Evolutionary conservation across 176 grass and related monocot genomes (phyloP).

Genomic region (Ampelocalamus luodianensis): DNA sequence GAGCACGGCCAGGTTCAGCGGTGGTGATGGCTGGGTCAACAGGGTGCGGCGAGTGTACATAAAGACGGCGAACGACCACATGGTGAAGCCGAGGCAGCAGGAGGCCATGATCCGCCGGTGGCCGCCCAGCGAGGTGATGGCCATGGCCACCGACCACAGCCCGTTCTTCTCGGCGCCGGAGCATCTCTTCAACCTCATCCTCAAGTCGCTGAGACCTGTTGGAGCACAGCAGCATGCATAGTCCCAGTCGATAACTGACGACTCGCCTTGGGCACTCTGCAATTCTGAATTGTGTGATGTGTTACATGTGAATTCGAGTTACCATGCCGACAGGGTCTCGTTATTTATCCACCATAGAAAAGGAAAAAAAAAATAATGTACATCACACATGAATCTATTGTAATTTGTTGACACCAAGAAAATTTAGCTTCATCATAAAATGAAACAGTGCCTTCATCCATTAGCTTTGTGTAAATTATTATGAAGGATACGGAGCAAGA

Average conservation of each 20-base stretch:
- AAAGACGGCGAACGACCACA: conserved; percentile 49
- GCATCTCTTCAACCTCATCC: conserved; percentile 36
- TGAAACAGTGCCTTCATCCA: background rate
- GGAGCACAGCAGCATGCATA: background rate
- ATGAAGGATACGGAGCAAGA: background rate
- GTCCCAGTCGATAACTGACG: background rate
- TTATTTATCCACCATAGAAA: background rate
- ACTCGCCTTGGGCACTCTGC: background rate
- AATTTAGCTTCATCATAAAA: background rate
- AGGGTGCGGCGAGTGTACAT: conserved; percentile 38
- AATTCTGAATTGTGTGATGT: background rate
- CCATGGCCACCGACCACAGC: conserved; percentile 54
- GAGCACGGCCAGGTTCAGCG: conserved; percentile 5
- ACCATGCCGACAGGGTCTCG: background rate
- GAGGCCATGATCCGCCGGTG: conserved; percentile 58
- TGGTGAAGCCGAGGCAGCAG: conserved; percentile 54
- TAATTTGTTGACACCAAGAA: background rate
- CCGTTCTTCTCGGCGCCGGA: conserved; percentile 58
- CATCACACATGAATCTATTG: background rate
- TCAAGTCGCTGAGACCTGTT: conserved; percentile 14
- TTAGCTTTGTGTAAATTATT: background rate
- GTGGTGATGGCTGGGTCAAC: background rate
- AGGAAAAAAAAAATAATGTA: background rate
- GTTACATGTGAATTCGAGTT: background rate
- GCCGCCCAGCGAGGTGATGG: conserved; percentile 45